These are phyloP conservation scores for Sclerotinia subarctica DNA, from an alignment of 2,329 filamentous ascomycete genomes.

Conservation along the genomic window DNA sequence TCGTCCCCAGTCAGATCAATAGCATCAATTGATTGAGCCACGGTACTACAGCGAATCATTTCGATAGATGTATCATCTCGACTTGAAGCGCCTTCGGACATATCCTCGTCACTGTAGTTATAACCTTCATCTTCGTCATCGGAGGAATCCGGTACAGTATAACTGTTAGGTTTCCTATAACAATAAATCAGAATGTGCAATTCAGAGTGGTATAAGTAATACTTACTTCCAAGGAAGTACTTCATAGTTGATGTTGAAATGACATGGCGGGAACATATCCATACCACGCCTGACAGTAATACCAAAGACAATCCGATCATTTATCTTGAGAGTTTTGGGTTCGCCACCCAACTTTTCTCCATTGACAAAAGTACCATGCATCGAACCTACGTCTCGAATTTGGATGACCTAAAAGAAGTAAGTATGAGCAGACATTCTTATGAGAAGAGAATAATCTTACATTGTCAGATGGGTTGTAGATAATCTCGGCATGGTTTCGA, in stretches of 20 bases:
- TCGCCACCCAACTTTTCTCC: slow-evolving; percentile 41
- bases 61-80: slow-evolving; percentile 33
- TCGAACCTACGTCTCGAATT: slow-evolving; percentile 55
- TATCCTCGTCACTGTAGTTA: slow-evolving; percentile 32
- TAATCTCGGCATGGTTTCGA: slow-evolving; percentile 59
- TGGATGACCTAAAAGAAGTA: slow-evolving; percentile 41
- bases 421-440: slow-evolving; percentile 22
- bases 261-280: slow-evolving; percentile 40
- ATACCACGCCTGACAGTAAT: slow-evolving; percentile 47
- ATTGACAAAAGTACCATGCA: slow-evolving; percentile 61
- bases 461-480: slow-evolving; percentile 44
- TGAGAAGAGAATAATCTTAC: slow-evolving; percentile 39
- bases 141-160: slow-evolving; percentile 34
- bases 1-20: slow-evolving; percentile 38
- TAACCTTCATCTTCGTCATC: slow-evolving; percentile 36
- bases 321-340: slow-evolving; percentile 37
- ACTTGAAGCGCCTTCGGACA: slow-evolving; percentile 30
- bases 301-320: slow-evolving; percentile 47
- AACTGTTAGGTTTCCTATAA: slow-evolving; percentile 33
- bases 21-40: slow-evolving; percentile 26
- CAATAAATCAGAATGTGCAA: neutral
- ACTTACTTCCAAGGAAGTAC: slow-evolving; percentile 34
- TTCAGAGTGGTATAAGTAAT: neutral
- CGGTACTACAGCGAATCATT: slow-evolving; percentile 22
- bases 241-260: slow-evolving; percentile 32